Percentiles rank a stretch among this genome's conserved stretches.
Evolutionary conservation across 2,329 filamentous ascomycete genomes (phyloP).

Genomic region (Sporothrix mexicana): DNA sequence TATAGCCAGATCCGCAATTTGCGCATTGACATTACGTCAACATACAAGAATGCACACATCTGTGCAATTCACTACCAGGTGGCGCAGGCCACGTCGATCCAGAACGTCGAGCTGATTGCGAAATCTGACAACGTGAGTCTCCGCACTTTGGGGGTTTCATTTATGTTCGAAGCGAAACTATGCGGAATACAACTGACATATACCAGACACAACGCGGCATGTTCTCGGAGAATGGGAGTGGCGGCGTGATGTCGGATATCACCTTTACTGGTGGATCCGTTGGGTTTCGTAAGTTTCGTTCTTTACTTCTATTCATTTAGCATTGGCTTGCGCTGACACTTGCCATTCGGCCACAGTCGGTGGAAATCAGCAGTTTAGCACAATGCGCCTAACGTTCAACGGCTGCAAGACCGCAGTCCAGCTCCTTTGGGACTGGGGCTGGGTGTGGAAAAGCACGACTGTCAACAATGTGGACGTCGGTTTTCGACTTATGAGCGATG

Average conservation of each 20-base stretch:
- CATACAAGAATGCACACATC: neutral
- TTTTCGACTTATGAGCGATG: conserved; percentile 13
- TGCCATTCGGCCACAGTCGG: neutral
- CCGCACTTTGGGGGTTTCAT: no score
- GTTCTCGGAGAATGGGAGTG: neutral
- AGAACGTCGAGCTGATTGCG: neutral
- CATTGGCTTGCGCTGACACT: no score
- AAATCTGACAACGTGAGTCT: neutral
- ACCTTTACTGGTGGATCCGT: conserved; percentile 58
- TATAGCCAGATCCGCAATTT: neutral
- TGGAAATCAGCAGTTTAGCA: conserved; percentile 37
- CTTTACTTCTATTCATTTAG: no score
- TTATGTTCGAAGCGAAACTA: no score
- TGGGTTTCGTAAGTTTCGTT: conserved; percentile 52
- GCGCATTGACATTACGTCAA: neutral
- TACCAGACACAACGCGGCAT: neutral
- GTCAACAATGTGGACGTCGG: conserved; percentile 18
- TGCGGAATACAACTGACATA: no score
- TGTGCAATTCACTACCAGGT: neutral
- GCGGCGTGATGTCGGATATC: neutral
- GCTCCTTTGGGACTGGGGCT: conserved; percentile 34
- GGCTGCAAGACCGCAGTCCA: conserved; percentile 27
- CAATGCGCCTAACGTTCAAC: conserved; percentile 36
- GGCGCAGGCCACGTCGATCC: neutral
- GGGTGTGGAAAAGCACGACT: conserved; percentile 32